phyloP scores from a whole-genome alignment of 2,329 filamentous ascomycete genomes.

The Chaetomiaceae sp. region DNA sequence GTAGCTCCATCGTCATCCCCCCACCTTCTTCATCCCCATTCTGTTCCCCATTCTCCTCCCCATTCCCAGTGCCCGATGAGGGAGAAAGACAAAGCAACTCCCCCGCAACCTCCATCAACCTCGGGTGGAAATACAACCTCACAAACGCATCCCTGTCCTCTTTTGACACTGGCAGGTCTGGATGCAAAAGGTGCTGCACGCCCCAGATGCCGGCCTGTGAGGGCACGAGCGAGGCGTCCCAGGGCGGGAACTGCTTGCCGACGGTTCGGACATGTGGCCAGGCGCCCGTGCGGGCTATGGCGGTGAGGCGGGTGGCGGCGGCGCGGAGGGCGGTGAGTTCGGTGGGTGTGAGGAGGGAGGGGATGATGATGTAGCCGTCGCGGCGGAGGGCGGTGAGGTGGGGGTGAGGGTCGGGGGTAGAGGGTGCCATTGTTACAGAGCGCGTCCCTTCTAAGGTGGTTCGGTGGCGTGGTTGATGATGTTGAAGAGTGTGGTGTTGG shows the following conservation, averaged over 20 bases:
- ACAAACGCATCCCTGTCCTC: constrained; percentile 57
- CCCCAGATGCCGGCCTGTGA: constrained; percentile 69
- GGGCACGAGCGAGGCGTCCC: constrained; percentile 56
- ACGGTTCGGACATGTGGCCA: constrained; percentile 83
- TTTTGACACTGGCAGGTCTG: constrained; percentile 56
- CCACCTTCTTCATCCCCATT: constrained; percentile 44
- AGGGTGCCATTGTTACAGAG: neutral
- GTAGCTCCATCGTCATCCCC: constrained; percentile 77
- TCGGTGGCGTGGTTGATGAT: neutral
- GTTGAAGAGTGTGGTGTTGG: neutral
- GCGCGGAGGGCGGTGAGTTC: constrained; percentile 56
- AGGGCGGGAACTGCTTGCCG: constrained; percentile 88
- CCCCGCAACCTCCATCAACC: constrained; percentile 59
- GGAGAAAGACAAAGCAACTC: constrained; percentile 48
- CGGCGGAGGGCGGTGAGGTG: constrained; percentile 45
- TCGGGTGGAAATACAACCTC: constrained; percentile 65
- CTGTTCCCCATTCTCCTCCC: constrained; percentile 45
- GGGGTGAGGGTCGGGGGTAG: constrained; percentile 4
- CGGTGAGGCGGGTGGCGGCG: constrained; percentile 54
- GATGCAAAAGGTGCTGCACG: constrained; percentile 79
- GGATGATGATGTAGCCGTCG: constrained; percentile 74
- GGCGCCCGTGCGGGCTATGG: constrained; percentile 59
- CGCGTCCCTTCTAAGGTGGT: too few relatives aligned
- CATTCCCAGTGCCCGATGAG: constrained; percentile 27
- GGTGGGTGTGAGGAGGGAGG: constrained; percentile 53